Conservation (phyloP, 1,139 yeast species). For the Groenewaldozyma sp. region DNA sequence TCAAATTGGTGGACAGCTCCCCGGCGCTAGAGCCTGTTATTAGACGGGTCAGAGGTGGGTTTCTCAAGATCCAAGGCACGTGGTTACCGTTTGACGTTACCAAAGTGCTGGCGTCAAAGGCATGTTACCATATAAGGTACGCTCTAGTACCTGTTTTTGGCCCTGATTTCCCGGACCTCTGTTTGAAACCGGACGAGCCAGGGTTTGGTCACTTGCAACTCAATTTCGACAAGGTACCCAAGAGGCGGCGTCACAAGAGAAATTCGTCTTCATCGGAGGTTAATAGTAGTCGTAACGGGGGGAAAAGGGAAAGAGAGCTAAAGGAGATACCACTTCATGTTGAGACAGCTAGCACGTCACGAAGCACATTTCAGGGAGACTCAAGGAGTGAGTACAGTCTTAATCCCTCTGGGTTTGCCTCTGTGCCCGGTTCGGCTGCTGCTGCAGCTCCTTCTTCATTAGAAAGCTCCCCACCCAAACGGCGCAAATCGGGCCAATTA, state of each 20-base stretch:
- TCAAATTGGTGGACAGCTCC: slow-evolving; percentile 60
- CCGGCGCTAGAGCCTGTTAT: slow-evolving; percentile 61
- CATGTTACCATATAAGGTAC: slow-evolving; percentile 70
- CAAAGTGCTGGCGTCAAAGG: slow-evolving; percentile 55
- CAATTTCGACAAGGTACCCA: slow-evolving; percentile 10
- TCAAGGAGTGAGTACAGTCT: no score
- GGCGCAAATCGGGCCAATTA: neutral
- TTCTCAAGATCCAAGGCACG: slow-evolving; percentile 87
- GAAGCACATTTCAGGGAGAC: no score
- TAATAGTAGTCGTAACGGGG: slow-evolving; percentile 3
- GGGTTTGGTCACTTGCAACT: slow-evolving; percentile 48
- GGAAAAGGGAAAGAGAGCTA: neutral
- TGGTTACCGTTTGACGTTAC: slow-evolving; percentile 80
- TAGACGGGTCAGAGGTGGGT: slow-evolving; percentile 82
- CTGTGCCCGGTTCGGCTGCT: no score
- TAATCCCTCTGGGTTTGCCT: no score
- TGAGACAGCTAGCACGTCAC: neutral
- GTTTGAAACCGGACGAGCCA: slow-evolving; percentile 53
- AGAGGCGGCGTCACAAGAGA: slow-evolving; percentile 9
- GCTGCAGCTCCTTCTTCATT: no score
- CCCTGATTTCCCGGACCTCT: slow-evolving; percentile 54
- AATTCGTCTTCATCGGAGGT: slow-evolving; percentile 1
- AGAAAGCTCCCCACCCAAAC: neutral
- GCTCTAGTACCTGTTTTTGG: slow-evolving; percentile 80
- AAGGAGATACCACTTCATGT: neutral